A percentile compares a stretch with the other conserved stretches of the same genome.
Evolutionary conservation across 768 basidiomycete species (phyloP).

Genomic region (Lepiota venenata): DNA sequence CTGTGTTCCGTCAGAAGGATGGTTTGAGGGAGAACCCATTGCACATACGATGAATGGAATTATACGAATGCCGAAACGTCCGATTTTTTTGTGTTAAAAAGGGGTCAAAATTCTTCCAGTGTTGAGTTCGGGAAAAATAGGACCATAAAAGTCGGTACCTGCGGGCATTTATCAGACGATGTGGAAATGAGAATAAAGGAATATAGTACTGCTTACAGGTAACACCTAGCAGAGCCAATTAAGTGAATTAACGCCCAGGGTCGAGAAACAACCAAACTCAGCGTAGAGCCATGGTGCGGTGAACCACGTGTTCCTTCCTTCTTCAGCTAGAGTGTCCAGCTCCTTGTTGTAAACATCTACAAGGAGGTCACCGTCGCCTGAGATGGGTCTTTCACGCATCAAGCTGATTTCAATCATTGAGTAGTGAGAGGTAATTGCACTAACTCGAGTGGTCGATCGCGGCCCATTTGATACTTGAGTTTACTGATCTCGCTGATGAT

Average conservation of each 20-base stretch:
- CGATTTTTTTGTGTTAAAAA: constrained; percentile 78
- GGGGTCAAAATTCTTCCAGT: constrained; percentile 81
- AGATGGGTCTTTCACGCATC: constrained; percentile 48
- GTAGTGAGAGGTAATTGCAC: constrained; percentile 17
- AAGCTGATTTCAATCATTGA: neutral
- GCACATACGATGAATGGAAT: constrained; percentile 72
- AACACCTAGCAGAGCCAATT: neutral
- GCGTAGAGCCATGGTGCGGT: constrained; percentile 95
- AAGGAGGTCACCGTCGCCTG: constrained; percentile 73
- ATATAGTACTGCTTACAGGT: neutral
- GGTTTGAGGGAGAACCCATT: neutral
- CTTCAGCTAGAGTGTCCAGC: constrained; percentile 45
- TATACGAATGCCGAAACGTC: constrained; percentile 76
- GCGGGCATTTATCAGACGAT: neutral
- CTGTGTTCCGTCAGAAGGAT: constrained; percentile 31
- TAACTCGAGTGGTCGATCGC: constrained; percentile 69
- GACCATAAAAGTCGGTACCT: constrained; percentile 85
- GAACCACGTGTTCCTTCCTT: constrained; percentile 75
- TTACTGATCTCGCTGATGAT: constrained; percentile 73
- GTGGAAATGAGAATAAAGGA: neutral
- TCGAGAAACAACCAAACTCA: constrained; percentile 55
- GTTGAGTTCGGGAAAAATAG: constrained; percentile 59
- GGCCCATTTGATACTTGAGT: constrained; percentile 87
- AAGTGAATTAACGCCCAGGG: neutral
- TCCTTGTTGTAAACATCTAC: constrained; percentile 76